Conservation (phyloP, 2,329 filamentous ascomycete species). For the Dactylellina cionopaga region DNA sequence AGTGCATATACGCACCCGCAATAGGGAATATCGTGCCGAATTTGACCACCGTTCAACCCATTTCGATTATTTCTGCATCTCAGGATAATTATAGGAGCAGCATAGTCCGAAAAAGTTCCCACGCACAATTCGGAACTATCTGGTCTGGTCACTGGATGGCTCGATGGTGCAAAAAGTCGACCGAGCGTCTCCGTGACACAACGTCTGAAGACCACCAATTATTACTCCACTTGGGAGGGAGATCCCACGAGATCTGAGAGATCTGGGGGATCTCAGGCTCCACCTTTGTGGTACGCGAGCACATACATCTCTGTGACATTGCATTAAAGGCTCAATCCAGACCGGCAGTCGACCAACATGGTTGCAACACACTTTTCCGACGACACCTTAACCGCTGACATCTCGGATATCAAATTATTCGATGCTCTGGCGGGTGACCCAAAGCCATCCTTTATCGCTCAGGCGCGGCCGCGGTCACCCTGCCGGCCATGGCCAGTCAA, state of each 20-base stretch:
- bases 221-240: too few species aligned
- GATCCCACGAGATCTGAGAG: too few species aligned
- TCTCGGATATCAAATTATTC: conserved; percentile 22
- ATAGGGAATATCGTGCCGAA: background rate
- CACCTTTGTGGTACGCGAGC: background rate
- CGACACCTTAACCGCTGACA: background rate
- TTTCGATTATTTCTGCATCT: background rate
- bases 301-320: background rate
- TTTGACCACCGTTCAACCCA: background rate
- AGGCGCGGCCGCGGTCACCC: conserved; percentile 4
- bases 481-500: conserved; percentile 12
- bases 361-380: conserved; percentile 7
- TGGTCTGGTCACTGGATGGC: too few species aligned
- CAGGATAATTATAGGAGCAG: background rate
- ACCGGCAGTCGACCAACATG: background rate
- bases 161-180: too few species aligned
- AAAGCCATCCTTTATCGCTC: conserved; percentile 28
- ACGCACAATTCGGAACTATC: too few species aligned
- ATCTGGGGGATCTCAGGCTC: background rate
- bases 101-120: too few species aligned
- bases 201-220: too few species aligned
- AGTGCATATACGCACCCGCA: background rate
- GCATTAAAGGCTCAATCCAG: background rate
- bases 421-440: conserved; percentile 23
- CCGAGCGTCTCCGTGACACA: too few species aligned